Evolutionary conservation across 2,329 filamentous ascomycete genomes (phyloP), one percentile per base, ranked within the genome.

Genomic region (Sclerotinia subarctica): DNA sequence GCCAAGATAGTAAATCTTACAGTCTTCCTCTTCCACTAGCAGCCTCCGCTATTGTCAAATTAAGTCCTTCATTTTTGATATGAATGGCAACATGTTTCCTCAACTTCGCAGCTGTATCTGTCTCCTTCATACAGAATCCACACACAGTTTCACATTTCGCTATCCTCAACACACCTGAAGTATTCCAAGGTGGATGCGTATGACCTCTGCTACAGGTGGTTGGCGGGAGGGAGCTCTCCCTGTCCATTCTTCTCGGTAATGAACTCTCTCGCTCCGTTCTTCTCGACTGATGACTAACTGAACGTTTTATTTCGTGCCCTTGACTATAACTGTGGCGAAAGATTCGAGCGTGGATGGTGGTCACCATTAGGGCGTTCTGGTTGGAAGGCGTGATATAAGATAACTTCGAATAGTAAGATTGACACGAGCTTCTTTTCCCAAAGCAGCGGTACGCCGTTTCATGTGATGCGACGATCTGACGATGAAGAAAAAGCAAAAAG

Each of bases 11-110:
- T 7, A 46, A n/a, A 63, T 71, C 73, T 64, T 68, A 75, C 74
- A 76, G 65, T 70, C 73, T 71, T 42, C 73, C 73, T 64, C 73
- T 64, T 4, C 74, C 73, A 70, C 73, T 75, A 6, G 71, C 71
- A 6, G 74, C 73, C 64, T 75, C 74, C 3, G 74, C 73, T 64
- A 76, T 75, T 8, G 69, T 71, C 5, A 76, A 68, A 57, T 72
- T 70, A 24, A 76, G 68, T 19, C 72, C 64, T 64, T 75, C 74
- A 60, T 75, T 76, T 64, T 75, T 75, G 58, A 76, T 75, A 69
- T 76, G 74, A 59, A 75, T 74, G 4, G 73, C 73, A 51, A 75
- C 74, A 70, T 76, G 74, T 74, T 76, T 76, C 67, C 74, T 71
- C 19, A 76, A 67, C 66, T 76, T 75, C 52, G 73, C 74, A 42